These are phyloP conservation scores for Raffaelea albimanens DNA, from an alignment of 2,329 filamentous ascomycete species.

Conservation along the genomic window DNA sequence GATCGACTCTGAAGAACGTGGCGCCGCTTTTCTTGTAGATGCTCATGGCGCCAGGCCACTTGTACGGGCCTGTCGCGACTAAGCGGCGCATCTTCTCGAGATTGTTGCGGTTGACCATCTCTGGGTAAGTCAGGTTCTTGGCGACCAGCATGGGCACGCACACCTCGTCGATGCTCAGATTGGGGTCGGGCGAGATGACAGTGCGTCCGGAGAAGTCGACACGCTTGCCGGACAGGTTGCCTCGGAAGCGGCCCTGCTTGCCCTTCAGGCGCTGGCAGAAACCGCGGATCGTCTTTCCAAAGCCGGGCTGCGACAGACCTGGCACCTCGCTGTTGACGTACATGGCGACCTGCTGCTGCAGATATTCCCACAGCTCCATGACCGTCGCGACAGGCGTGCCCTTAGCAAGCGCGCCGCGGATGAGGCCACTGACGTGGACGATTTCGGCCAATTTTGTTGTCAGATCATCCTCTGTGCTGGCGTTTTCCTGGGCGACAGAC, in stretches of 20 bases:
- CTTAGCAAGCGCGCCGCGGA: conserved; percentile 71
- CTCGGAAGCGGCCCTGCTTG: conserved; percentile 94
- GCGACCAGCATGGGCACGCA: conserved; percentile 88
- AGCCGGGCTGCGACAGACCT: conserved; percentile 78
- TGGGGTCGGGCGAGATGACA: conserved; percentile 95
- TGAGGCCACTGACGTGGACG: conserved; percentile 80
- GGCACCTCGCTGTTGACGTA: conserved; percentile 97
- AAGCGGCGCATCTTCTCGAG: conserved; percentile 69
- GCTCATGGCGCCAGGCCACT: conserved; percentile 70
- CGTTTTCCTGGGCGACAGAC: conserved; percentile 84
- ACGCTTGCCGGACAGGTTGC: conserved; percentile 94
- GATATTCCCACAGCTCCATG: conserved; percentile 97
- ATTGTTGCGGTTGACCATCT: conserved; percentile 77
- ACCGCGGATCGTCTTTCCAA: conserved; percentile 81
- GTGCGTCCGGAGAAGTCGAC: conserved; percentile 97
- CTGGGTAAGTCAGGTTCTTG: conserved; percentile 91
- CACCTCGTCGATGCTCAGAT: conserved; percentile 86
- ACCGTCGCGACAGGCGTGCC: conserved; percentile 80
- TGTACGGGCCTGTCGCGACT: conserved; percentile 63
- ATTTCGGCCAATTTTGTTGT: conserved; percentile 97
- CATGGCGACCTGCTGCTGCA: conserved; percentile 91
- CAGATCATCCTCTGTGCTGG: conserved; percentile 92
- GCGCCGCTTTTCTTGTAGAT: conserved; percentile 45
- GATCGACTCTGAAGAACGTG: conserved; percentile 57
- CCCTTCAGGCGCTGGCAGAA: conserved; percentile 95